These are phyloP conservation scores for Hypoxylon rubiginosum DNA, from an alignment of 2,329 filamentous ascomycete species.

Conservation along the genomic window DNA sequence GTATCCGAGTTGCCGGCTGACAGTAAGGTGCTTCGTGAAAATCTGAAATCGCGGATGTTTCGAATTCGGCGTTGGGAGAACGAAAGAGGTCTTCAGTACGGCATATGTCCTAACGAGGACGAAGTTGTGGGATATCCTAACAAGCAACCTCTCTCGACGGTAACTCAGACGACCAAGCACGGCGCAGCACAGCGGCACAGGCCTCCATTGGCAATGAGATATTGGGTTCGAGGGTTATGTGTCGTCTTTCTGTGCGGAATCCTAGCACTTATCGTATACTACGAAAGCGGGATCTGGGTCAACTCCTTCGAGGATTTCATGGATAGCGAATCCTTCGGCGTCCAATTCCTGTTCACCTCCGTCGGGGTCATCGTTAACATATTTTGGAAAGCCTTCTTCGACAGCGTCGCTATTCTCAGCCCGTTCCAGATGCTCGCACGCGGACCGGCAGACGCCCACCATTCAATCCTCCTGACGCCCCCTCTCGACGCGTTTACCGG, in stretches of 20 bases:
- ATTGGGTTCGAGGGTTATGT: slow-evolving; percentile 57
- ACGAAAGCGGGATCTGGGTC: slow-evolving; percentile 43
- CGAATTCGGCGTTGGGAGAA: not conserved
- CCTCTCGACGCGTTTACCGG: slow-evolving; percentile 60
- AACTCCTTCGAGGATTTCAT: slow-evolving; percentile 51
- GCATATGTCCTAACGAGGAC: slow-evolving; percentile 6
- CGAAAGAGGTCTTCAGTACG: not conserved
- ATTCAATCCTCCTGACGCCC: slow-evolving; percentile 56
- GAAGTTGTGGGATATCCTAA: not conserved
- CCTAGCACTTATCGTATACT: slow-evolving; percentile 47
- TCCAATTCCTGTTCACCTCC: slow-evolving; percentile 50
- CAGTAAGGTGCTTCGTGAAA: not conserved
- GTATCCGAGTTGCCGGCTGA: slow-evolving; percentile 10
- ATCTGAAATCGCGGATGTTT: not conserved
- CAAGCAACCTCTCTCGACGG: slow-evolving; percentile 45
- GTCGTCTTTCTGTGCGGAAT: slow-evolving; percentile 29
- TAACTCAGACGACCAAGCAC: not conserved
- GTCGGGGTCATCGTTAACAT: slow-evolving; percentile 49
- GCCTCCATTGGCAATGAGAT: slow-evolving; percentile 40
- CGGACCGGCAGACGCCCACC: slow-evolving; percentile 53
- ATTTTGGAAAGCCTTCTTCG: slow-evolving; percentile 47
- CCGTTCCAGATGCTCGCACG: slow-evolving; percentile 58
- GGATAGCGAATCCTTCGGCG: slow-evolving; percentile 48
- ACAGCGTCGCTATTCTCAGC: slow-evolving; percentile 57
- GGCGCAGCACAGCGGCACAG: not conserved